Evolutionary conservation across 495 filamentous ascomycete genomes (phyloP).

Genomic region (Penicillium simplicissimum): DNA sequence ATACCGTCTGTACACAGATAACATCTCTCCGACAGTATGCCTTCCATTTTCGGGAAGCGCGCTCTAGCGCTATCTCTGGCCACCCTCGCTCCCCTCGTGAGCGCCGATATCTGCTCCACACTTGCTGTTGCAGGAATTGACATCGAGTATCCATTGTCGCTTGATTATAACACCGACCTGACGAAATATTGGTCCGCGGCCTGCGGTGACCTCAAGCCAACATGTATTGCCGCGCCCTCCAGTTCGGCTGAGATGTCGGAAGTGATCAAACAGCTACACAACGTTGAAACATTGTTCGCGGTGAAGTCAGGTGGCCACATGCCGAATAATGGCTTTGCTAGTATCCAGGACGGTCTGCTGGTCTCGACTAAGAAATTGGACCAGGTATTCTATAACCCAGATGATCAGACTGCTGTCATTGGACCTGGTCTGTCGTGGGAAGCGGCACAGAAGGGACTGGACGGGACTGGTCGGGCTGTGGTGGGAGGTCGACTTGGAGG

Average conservation of each 20-base stretch:
- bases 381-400: slow-evolving; percentile 35
- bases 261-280: slow-evolving; percentile 38
- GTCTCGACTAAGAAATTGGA: slow-evolving; percentile 42
- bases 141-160: slow-evolving; percentile 30
- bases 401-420: slow-evolving; percentile 39
- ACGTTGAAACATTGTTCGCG: slow-evolving; percentile 40
- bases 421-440: slow-evolving; percentile 46
- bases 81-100: slow-evolving; percentile 20
- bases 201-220: slow-evolving; percentile 42
- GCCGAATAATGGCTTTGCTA: slow-evolving; percentile 47
- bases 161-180: slow-evolving; percentile 30
- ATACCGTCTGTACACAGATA: not conserved
- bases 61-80: slow-evolving; percentile 24
- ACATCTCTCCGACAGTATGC: slow-evolving; percentile 18
- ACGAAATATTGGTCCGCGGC: slow-evolving; percentile 44
- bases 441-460: slow-evolving; percentile 37
- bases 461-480: slow-evolving; percentile 36
- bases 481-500: slow-evolving; percentile 41
- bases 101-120: slow-evolving; percentile 41
- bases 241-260: slow-evolving; percentile 41
- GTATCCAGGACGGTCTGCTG: slow-evolving; percentile 43
- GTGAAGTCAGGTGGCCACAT: slow-evolving; percentile 49
- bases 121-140: slow-evolving; percentile 33
- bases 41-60: slow-evolving; percentile 22
- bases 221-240: slow-evolving; percentile 42